Evolutionary conservation across 306 rosid genomes (phyloP).

Genomic region (Vigna radiata): DNA sequence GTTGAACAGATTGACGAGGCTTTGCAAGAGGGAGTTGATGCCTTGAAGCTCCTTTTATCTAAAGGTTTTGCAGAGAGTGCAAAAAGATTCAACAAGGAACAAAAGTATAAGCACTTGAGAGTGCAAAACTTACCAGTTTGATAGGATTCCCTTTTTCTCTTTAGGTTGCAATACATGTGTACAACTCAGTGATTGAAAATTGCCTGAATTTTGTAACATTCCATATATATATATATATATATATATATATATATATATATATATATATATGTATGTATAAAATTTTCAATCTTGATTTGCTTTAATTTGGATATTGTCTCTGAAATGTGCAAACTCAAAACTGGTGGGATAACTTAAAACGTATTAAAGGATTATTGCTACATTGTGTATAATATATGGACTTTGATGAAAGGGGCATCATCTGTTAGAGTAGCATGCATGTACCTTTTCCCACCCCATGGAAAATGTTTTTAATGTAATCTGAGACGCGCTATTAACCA

Average conservation of each 20-base stretch:
- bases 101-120: conserved; percentile 80
- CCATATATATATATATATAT: neutral
- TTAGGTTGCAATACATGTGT: conserved; percentile 19
- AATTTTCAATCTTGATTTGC: conserved; percentile 15
- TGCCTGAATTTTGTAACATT: conserved; percentile 34
- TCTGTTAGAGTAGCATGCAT: neutral
- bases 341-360: neutral
- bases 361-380: neutral
- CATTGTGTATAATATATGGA: neutral
- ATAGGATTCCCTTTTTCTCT: conserved; percentile 29
- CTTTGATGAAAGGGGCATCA: neutral
- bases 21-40: conserved; percentile 62
- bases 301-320: conserved; percentile 12
- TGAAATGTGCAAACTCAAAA: neutral
- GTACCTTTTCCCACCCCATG: no score
- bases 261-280: neutral
- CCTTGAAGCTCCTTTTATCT: conserved; percentile 60
- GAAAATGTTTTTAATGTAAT: neutral
- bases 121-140: conserved; percentile 63
- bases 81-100: conserved; percentile 74
- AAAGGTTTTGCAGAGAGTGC: conserved; percentile 68
- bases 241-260: neutral
- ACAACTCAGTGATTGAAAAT: conserved; percentile 8
- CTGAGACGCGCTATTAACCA: neutral
- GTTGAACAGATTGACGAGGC: conserved; percentile 62